Evolutionary conservation across 257 asterid genomes (phyloP), one percentile per base, ranked within the genome.

Genomic region (Catharanthus roseus): DNA sequence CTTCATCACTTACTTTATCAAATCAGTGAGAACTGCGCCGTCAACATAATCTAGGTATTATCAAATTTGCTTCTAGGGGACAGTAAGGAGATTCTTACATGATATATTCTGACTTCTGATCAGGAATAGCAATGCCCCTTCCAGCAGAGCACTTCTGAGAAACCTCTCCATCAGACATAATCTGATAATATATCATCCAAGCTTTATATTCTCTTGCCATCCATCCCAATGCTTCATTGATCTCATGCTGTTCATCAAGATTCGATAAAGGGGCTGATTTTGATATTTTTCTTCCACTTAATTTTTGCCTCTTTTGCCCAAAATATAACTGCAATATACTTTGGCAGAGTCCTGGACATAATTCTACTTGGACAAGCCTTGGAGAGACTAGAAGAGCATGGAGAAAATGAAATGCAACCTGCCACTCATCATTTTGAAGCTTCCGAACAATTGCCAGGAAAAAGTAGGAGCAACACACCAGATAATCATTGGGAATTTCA

Each of bases 181-280:
- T 91, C 79, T 83, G 93, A 73, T 90, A 89, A 63, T 93, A 93
- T 86, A 86, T 78, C 61, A 93, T 70, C 93, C 97, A 91, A 0
- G 97, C 96, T 85, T 87, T 90, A 60, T 81, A 93, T 4, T 84
- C 85, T 73, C 74, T 75, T 0, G 91, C 95, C 72, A 93, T 85
- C 82, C 84, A 77, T 72, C 81, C 82, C 84, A 93, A 82, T 61
- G 57, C 83, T 31, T 79, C 87, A 44, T 75, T 84, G 57, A 60
- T 72, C 69, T 71, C 72, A 10, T 69, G n/a, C n/a, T n/a, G 79
- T 31, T 83, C 82, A 34, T 75, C 87, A 57, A 70, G 55, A 72
- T 81, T 78, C 51, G 9, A 36, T 13, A 73, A 31, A 28, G 72
- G 28, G 6, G 53, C 76, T 24, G 74, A 65, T 65, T 70, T 69